These are phyloP conservation scores for Pulicaria dysenterica DNA, from an alignment of 129 eudicot species.

Conservation along the genomic window DNA sequence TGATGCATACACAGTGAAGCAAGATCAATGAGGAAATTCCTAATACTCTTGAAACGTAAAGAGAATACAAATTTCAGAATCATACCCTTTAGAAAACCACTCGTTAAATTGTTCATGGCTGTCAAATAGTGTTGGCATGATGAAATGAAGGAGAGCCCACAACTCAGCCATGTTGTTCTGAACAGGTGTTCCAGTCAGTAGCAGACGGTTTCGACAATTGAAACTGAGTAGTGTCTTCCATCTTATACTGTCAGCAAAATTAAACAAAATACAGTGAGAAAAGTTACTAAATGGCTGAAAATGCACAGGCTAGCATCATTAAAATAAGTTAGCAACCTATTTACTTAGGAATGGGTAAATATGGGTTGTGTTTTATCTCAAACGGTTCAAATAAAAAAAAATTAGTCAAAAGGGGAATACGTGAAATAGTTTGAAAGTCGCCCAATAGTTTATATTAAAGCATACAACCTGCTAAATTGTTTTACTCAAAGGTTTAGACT, in stretches of 20 bases:
- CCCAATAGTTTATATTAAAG: background rate
- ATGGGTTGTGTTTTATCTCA: background rate
- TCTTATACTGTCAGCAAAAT: slow-evolving; percentile 73
- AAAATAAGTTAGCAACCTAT: background rate
- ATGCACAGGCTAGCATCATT: slow-evolving; percentile 9
- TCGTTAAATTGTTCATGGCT: slow-evolving; percentile 97
- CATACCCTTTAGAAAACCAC: slow-evolving; percentile 99
- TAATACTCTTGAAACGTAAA: background rate
- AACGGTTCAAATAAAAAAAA: too few relatives aligned
- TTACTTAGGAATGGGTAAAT: background rate
- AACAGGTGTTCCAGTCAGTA: slow-evolving; percentile 94
- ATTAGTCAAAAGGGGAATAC: background rate
- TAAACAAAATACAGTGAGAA: slow-evolving; percentile 27
- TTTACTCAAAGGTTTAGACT: background rate
- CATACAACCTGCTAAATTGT: background rate
- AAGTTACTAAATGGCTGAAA: background rate
- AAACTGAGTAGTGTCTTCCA: slow-evolving; percentile 99
- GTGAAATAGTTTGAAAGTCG: background rate
- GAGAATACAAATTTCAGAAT: background rate
- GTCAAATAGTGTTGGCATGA: slow-evolving; percentile 97
- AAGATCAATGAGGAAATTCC: slow-evolving; percentile 19
- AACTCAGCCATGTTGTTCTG: slow-evolving; percentile 99
- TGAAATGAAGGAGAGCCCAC: slow-evolving; percentile 98
- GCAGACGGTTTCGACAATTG: slow-evolving; percentile 97
- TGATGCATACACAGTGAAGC: slow-evolving; percentile 36